Evolutionary conservation across 139 green algal species (phyloP), one percentile per base, ranked within the genome.

Genomic region (Chlorella sp.): DNA sequence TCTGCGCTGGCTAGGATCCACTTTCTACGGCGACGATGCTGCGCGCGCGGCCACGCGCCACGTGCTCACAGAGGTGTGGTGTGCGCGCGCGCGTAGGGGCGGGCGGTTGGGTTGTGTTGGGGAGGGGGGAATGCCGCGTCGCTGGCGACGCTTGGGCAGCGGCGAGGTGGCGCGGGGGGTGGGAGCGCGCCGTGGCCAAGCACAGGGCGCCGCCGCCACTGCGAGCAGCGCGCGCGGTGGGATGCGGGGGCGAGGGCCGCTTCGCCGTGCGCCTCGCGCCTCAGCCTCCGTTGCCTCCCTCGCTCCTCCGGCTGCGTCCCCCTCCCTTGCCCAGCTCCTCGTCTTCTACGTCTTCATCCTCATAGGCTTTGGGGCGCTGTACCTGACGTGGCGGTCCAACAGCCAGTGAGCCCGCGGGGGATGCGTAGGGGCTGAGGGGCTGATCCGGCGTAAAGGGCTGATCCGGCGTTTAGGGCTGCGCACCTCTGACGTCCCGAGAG

Each of bases 331-430:
- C n/a, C 69, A 75, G 69, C 69, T 75, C 5, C 38, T 19, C 4
- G 69, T 75, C 8, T 75, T 75, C 19, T 75, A 75, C 27, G n/a
- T 75, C 12, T 55, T 75, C 53, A 53, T 75, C 15, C n/a, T 11
- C 0, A 14, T 75, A 5, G 69, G 69, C 5, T 75, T 75, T 29
- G 27, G 51, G 21, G 38, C 41, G 27, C 53, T 75, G 15, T 75
- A 66, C 40, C 17, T 75, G 27, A 75, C 69, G n/a, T 75, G 69
- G 69, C 41, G 41, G 5, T 67, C 53, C 15, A 75, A 75, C 36
- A 27, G 41, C 21, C 65, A 75, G 69, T 75, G 69, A 42, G 69
- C 0, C 29, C 7, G 12, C n/a, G 7, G 1, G 8, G 15, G n/a
- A n/a, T n/a, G 29, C 11, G 21, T 38, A 14, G 33, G 5, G 23